Conservation (phyloP, 495 filamentous ascomycete species). For the Aspergillus ellipticus region DNA sequence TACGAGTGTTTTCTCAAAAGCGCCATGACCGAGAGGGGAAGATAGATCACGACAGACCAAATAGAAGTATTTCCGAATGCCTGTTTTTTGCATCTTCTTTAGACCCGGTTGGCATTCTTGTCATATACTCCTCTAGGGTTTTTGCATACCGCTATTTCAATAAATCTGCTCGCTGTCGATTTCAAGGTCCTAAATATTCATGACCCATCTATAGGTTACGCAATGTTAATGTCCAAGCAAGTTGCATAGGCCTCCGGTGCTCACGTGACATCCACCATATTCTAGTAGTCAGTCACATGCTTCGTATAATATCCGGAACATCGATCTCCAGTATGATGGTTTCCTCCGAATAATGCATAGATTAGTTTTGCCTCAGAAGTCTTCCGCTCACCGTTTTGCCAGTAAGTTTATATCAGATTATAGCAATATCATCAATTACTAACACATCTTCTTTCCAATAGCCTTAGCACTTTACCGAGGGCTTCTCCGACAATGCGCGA, state of each 20-base stretch:
- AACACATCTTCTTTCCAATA: conserved; percentile 26
- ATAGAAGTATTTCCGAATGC: neutral
- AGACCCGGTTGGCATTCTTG: neutral
- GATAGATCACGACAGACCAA: neutral
- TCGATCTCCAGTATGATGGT: neutral
- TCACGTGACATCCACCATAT: conserved; percentile 6
- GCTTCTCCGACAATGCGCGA: conserved; percentile 58
- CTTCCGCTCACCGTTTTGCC: conserved; percentile 57
- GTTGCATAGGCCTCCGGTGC: neutral
- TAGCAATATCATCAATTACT: neutral
- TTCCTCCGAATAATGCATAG: conserved; percentile 37
- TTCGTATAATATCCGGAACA: neutral
- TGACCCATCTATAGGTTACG: too few species aligned
- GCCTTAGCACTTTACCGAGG: conserved; percentile 71
- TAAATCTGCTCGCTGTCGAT: too few species aligned
- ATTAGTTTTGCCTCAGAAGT: conserved; percentile 43
- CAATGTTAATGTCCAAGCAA: too few species aligned
- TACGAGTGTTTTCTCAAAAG: neutral
- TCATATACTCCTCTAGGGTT: too few species aligned
- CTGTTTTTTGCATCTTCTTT: neutral
- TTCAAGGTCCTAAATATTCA: too few species aligned
- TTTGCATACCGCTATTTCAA: too few species aligned
- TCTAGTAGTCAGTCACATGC: conserved; percentile 2
- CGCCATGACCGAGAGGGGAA: neutral
- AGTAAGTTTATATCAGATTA: conserved; percentile 47